phyloP scores from a whole-genome alignment of 192 early-diverging fungal genomes.

The Coemansia asiatica region DNA sequence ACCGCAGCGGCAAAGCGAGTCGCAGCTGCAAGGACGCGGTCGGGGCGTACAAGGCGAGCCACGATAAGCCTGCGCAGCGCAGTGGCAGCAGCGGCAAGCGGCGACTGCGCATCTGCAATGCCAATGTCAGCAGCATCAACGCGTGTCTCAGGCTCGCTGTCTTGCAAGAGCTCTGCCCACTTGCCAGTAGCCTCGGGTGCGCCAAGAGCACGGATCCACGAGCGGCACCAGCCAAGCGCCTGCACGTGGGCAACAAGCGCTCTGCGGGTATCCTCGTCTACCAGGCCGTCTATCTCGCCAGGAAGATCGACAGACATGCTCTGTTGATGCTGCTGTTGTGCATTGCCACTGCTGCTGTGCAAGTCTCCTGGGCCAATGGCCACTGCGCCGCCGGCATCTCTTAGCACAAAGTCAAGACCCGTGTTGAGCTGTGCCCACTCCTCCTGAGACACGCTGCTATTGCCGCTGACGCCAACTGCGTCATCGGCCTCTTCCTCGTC shows the following conservation, averaged over 20 bases:
- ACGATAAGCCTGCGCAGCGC: slow-evolving; percentile 79
- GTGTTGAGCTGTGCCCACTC: slow-evolving; percentile 45
- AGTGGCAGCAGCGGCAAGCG: slow-evolving; percentile 32
- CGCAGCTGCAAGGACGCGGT: slow-evolving; percentile 77
- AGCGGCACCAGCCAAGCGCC: slow-evolving; percentile 41
- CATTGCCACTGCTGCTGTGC: neutral
- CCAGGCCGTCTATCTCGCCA: slow-evolving; percentile 13
- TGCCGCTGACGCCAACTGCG: neutral
- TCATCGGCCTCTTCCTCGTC: slow-evolving; percentile 44
- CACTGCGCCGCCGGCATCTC: slow-evolving; percentile 13
- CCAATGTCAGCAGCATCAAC: slow-evolving; percentile 25
- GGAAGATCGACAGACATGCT: slow-evolving; percentile 17
- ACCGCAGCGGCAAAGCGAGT: slow-evolving; percentile 69
- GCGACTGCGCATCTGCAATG: neutral
- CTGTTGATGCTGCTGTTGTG: neutral
- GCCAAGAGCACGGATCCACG: slow-evolving; percentile 22
- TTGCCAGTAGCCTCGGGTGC: neutral
- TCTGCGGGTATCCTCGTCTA: slow-evolving; percentile 22
- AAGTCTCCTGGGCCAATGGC: neutral
- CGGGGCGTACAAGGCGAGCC: slow-evolving; percentile 84
- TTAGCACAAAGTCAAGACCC: slow-evolving; percentile 47
- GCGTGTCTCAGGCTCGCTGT: slow-evolving; percentile 25
- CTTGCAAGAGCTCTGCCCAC: slow-evolving; percentile 25
- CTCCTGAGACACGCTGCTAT: slow-evolving; percentile 20
- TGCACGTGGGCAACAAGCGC: slow-evolving; percentile 24